A percentile compares a stretch with the other conserved stretches of the same genome.
Evolutionary conservation across 2,329 filamentous ascomycete genomes (phyloP).

Genomic region (Xylariomycetidae sp.): DNA sequence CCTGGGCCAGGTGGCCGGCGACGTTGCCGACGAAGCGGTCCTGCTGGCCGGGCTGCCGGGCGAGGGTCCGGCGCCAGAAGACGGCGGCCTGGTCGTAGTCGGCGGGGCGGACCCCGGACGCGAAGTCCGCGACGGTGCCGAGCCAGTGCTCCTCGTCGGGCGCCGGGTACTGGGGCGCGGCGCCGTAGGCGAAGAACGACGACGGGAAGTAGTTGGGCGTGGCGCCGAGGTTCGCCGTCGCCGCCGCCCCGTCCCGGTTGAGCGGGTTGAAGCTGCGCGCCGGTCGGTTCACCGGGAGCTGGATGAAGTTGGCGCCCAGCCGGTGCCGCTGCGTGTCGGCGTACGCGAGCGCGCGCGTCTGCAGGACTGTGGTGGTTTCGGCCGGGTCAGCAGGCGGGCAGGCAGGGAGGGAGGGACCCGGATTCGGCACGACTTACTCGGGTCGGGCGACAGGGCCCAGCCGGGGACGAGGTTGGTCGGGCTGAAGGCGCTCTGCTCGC

Average conservation of each 20-base stretch:
- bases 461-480: constrained; percentile 51
- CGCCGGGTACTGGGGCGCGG: constrained; percentile 33
- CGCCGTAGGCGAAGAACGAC: constrained; percentile 4
- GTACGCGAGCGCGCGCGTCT: constrained; percentile 55
- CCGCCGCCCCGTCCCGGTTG: constrained; percentile 63
- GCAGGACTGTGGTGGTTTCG: no score
- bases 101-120: constrained; percentile 38
- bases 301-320: constrained; percentile 57
- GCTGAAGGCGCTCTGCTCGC: constrained; percentile 54
- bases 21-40: constrained; percentile 56
- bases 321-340: constrained; percentile 59
- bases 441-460: constrained; percentile 46
- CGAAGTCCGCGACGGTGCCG: constrained; percentile 35
- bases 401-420: no score
- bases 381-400: no score
- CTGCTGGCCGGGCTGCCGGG: constrained; percentile 43
- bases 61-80: constrained; percentile 41
- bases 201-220: constrained; percentile 13
- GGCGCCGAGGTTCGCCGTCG: constrained; percentile 54
- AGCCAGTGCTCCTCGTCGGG: constrained; percentile 41
- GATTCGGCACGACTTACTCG: constrained; percentile 20
- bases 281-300: constrained; percentile 56
- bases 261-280: constrained; percentile 57
- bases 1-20: constrained; percentile 44
- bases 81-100: constrained; percentile 35